A percentile compares a stretch with the other conserved stretches of the same genome.
Evolutionary conservation across 2,329 filamentous ascomycete genomes (phyloP).

Genomic region (Pleoardoris graminearum): DNA sequence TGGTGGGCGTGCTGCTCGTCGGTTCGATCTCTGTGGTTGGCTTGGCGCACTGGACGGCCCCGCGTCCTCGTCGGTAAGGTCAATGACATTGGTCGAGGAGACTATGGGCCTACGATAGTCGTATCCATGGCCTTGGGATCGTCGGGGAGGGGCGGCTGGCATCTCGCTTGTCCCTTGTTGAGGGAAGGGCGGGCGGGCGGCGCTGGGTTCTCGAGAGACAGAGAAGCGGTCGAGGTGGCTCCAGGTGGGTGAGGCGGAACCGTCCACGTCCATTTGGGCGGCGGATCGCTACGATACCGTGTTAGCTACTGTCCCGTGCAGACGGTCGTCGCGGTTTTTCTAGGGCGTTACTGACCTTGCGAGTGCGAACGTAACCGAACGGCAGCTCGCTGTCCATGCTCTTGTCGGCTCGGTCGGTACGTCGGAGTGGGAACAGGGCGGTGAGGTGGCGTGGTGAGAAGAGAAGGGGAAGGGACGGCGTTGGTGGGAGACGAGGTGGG

Average conservation of each 20-base stretch:
- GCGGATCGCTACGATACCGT: slow-evolving; percentile 35
- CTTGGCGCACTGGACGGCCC: slow-evolving; percentile 16
- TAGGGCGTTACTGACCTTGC: slow-evolving; percentile 35
- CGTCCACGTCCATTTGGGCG: slow-evolving; percentile 38
- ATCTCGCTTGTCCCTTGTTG: slow-evolving; percentile 30
- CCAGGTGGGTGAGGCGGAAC: slow-evolving; percentile 35
- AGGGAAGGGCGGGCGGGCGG: slow-evolving; percentile 22
- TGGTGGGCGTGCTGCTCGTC: slow-evolving; percentile 44
- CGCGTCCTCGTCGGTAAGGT: slow-evolving; percentile 39
- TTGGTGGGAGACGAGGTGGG: slow-evolving; percentile 1
- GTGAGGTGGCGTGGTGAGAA: slow-evolving; percentile 1
- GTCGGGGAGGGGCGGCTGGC: slow-evolving; percentile 33
- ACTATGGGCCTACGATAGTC: slow-evolving; percentile 58
- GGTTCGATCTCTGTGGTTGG: slow-evolving; percentile 15
- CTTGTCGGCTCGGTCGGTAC: slow-evolving; percentile 10
- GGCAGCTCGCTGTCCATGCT: slow-evolving; percentile 36
- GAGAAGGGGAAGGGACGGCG: slow-evolving; percentile 1
- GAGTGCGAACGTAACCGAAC: slow-evolving; percentile 39
- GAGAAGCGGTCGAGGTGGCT: slow-evolving; percentile 15
- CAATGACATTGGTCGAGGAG: slow-evolving; percentile 35
- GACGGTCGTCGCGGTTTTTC: slow-evolving; percentile 8
- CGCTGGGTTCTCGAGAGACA: slow-evolving; percentile 16
- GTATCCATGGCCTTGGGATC: slow-evolving; percentile 57
- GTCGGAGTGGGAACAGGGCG: not conserved
- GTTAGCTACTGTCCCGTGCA: slow-evolving; percentile 19